Conservation (phyloP, 1,284 basidiomycete genomes). For the Mrakiaceae sp. region DNA sequence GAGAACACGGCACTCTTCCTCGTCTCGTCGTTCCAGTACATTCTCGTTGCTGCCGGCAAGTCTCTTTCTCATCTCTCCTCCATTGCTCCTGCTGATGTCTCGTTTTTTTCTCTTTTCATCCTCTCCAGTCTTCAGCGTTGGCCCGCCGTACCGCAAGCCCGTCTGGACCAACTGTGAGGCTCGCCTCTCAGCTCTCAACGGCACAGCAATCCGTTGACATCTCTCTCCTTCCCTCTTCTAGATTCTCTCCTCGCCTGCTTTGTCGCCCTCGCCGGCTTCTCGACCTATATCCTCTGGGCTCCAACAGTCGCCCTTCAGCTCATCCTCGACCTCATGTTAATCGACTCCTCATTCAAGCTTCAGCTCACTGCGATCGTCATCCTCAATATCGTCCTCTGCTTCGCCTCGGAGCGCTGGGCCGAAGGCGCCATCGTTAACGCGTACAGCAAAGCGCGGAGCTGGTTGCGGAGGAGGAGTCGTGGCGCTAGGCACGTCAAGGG, state of each 20-base stretch:
- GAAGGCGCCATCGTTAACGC: conserved; percentile 43
- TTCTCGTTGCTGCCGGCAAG: conserved; percentile 65
- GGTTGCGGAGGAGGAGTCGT: not conserved
- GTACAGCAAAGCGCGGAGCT: conserved; percentile 6
- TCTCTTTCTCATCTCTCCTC: too few species aligned
- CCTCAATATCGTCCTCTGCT: conserved; percentile 60
- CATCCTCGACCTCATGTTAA: conserved; percentile 64
- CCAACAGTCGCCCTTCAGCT: conserved; percentile 53
- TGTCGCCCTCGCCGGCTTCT: conserved; percentile 54
- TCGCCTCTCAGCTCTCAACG: conserved; percentile 2
- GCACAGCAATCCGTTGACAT: not conserved
- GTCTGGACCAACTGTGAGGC: conserved; percentile 86
- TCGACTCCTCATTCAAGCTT: conserved; percentile 59
- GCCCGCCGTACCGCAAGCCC: conserved; percentile 86
- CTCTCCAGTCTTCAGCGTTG: conserved; percentile 74
- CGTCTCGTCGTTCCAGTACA: conserved; percentile 96
- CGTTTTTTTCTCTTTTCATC: too few species aligned
- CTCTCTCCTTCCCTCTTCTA: conserved; percentile 27
- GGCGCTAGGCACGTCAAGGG: too few species aligned
- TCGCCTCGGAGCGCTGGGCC: conserved; percentile 71
- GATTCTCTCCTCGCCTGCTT: conserved; percentile 69
- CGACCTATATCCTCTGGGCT: conserved; percentile 58
- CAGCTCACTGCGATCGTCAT: conserved; percentile 59
- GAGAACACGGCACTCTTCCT: conserved; percentile 92
- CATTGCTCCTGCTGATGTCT: too few species aligned